phyloP scores from a whole-genome alignment of 345 rosid genomes.

The Hibiscus mutabilis region DNA sequence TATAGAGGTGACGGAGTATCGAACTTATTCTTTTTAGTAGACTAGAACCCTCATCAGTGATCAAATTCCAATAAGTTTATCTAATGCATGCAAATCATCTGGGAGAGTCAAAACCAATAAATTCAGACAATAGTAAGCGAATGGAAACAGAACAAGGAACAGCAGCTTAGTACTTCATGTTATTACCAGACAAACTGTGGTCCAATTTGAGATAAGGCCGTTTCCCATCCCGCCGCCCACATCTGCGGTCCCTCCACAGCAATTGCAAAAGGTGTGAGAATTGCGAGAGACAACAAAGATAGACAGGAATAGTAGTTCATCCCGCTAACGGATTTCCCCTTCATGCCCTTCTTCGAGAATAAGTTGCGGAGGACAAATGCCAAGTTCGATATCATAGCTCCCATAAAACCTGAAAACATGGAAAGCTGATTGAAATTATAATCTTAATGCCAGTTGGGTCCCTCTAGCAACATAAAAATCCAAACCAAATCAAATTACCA shows the following conservation, averaged over 20 bases:
- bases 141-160: slow-evolving; percentile 3
- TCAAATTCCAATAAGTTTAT: background rate
- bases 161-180: background rate
- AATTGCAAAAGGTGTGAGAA: slow-evolving; percentile 90
- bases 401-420: slow-evolving; percentile 77
- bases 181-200: slow-evolving; percentile 78
- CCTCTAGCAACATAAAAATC: slow-evolving; percentile 1
- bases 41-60: background rate
- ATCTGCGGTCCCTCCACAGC: slow-evolving; percentile 97
- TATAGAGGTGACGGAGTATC: background rate
- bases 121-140: background rate
- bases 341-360: slow-evolving; percentile 95
- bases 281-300: slow-evolving; percentile 74
- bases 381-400: slow-evolving; percentile 94
- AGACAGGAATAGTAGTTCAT: slow-evolving; percentile 99
- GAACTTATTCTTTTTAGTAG: background rate
- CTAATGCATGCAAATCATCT: background rate
- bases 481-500: background rate
- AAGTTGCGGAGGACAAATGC: slow-evolving; percentile 94
- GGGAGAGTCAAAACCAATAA: background rate
- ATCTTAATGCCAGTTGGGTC: background rate
- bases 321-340: slow-evolving; percentile 95
- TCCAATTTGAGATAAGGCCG: slow-evolving; percentile 66
- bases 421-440: background rate
- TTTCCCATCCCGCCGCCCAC: slow-evolving; percentile 85